Evolutionary conservation across 768 basidiomycete species (phyloP).

Genomic region (Mycena sanguinolenta): DNA sequence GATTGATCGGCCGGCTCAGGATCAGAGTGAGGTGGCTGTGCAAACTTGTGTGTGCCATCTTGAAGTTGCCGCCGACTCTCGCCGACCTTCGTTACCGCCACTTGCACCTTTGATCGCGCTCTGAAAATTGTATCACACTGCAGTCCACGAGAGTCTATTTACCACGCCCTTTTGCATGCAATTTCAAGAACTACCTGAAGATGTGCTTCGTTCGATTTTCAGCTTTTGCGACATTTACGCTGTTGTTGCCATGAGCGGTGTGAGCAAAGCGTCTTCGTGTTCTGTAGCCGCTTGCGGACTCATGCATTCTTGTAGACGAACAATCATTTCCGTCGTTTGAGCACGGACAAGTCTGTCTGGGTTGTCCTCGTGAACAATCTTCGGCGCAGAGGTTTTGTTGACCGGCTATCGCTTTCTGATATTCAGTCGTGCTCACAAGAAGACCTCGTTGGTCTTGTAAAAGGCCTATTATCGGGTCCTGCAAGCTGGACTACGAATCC

Average conservation of each 20-base stretch:
- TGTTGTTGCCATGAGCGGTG: conserved; percentile 23
- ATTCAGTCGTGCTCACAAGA: conserved; percentile 8
- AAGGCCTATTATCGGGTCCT: conserved; percentile 22
- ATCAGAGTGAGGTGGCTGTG: too few relatives aligned
- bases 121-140: too few relatives aligned
- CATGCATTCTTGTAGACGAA: too few relatives aligned
- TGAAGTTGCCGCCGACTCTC: too few relatives aligned
- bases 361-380: conserved; percentile 22
- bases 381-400: conserved; percentile 22
- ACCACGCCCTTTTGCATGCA: conserved; percentile 6
- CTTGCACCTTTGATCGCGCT: too few relatives aligned
- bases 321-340: conserved; percentile 14
- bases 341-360: conserved; percentile 20
- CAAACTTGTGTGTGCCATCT: too few relatives aligned
- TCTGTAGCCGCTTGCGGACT: too few relatives aligned
- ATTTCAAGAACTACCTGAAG: conserved; percentile 40
- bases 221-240: conserved; percentile 26
- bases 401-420: conserved; percentile 1
- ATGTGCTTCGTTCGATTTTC: conserved; percentile 39
- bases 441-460: conserved; percentile 23
- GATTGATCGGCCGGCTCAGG: too few relatives aligned
- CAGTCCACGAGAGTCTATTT: too few relatives aligned
- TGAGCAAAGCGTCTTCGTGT: background rate
- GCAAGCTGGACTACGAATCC: conserved; percentile 2
- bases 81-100: too few relatives aligned